Evolutionary conservation across 371 early-diverging fungal genomes (phyloP), one percentile per base, ranked within the genome.

Genomic region (Mucor sp.): DNA sequence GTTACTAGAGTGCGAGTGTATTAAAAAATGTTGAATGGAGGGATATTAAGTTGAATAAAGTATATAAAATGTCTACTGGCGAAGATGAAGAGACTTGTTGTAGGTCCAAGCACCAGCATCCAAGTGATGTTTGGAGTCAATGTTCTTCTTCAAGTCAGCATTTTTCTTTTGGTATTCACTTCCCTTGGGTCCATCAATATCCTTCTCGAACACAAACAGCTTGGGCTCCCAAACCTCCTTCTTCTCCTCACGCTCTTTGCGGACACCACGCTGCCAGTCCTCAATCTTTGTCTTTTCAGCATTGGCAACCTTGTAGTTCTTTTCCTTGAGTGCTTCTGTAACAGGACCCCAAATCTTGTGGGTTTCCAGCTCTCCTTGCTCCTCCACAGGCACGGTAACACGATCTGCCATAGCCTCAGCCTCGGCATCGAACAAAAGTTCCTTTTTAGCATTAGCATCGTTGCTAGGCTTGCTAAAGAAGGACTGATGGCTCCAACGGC

Each of bases 281-380:
- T 94, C 94, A 41, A 94, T 88, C 43, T 78, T 83, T 15, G 89
- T 74, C 70, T 93, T 94, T 66, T 89, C 86, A 28, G 75, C 79
- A 43, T 89, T 90, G 0, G 94, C 94, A 0, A 78, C 65, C 17
- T 77, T 75, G 64, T 85, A 93, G 59, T 92, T 84, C 74, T 87
- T 87, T 39, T 64, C 69, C 39, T 81, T 80, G 44, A 94, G 75
- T 0, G 93, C 93, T 9, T 84, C 74, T 6, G 89, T 81, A 15
- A 91, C 91, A 35, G 75, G 75, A 30, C 85, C 79, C 94, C 94
- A 94, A 23, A 94, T 76, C 19, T 81, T 79, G 63, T 89, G 90
- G 15, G 93, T 89, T 69, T 94, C 94, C 28, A 87, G 70, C 21
- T 81, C 85, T 5, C 74, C 76, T 76, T 92, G 92, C 58, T 91